A percentile compares a stretch with the other conserved stretches of the same genome.
Conservation (phyloP, 2,329 filamentous ascomycete species). For the Fusarium verticillioides region DNA sequence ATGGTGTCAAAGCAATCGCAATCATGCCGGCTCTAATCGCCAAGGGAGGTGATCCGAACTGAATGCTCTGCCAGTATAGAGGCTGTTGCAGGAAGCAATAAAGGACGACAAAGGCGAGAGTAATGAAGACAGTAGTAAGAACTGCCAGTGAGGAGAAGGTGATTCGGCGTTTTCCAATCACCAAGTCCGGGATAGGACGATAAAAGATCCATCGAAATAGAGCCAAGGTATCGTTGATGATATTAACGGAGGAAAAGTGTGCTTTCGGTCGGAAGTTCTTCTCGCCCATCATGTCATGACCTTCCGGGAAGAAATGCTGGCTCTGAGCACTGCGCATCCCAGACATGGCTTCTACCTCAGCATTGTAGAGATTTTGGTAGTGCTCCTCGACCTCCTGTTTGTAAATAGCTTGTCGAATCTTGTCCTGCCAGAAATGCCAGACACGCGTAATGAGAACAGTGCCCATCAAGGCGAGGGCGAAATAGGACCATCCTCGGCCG, state of each 20-base stretch:
- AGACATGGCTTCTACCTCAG: slow-evolving; percentile 60
- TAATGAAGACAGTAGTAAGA: slow-evolving; percentile 72
- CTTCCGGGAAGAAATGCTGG: slow-evolving; percentile 80
- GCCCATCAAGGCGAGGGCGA: slow-evolving; percentile 77
- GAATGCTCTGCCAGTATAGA: slow-evolving; percentile 88
- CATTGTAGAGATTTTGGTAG: slow-evolving; percentile 64
- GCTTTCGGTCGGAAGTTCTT: slow-evolving; percentile 71
- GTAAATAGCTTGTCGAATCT: slow-evolving; percentile 88
- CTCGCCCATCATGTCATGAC: slow-evolving; percentile 63
- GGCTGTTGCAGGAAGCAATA: slow-evolving; percentile 91
- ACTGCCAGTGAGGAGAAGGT: slow-evolving; percentile 85
- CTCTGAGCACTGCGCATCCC: slow-evolving; percentile 62
- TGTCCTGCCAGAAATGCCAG: slow-evolving; percentile 94
- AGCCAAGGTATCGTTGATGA: slow-evolving; percentile 83
- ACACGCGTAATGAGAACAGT: slow-evolving; percentile 75
- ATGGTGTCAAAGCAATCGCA: slow-evolving; percentile 88
- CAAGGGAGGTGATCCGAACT: slow-evolving; percentile 86
- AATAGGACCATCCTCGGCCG: slow-evolving; percentile 88
- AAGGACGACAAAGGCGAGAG: slow-evolving; percentile 77
- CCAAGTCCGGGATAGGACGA: slow-evolving; percentile 80
- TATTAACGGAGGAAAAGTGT: slow-evolving; percentile 78
- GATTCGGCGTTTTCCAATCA: slow-evolving; percentile 73
- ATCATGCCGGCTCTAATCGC: slow-evolving; percentile 92
- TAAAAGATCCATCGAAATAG: slow-evolving; percentile 91
- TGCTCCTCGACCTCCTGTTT: slow-evolving; percentile 81